Conservation (phyloP, 352 stramenopile genomes). For the Phytopythium cucurbitacearum region DNA sequence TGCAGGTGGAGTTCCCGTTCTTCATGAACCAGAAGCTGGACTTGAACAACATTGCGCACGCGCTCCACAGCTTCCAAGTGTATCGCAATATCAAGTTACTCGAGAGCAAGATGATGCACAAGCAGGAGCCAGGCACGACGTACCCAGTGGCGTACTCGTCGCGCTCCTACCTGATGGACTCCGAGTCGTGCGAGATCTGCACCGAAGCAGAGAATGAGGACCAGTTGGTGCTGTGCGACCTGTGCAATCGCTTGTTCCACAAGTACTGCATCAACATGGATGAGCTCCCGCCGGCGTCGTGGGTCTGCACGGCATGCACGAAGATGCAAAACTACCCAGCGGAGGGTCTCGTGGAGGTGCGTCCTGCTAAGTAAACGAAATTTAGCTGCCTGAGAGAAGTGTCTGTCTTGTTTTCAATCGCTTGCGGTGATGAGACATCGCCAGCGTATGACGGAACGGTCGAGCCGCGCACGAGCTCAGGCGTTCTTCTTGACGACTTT, state of each 20-base stretch:
- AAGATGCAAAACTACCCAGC: conserved; percentile 57
- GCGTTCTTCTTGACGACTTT: conserved; percentile 17
- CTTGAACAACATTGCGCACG: conserved; percentile 81
- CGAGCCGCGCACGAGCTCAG: conserved; percentile 3
- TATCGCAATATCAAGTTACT: conserved; percentile 85
- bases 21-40: conserved; percentile 79
- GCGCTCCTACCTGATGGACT: conserved; percentile 72
- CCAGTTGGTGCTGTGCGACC: conserved; percentile 71
- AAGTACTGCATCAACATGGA: conserved; percentile 79
- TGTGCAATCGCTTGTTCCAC: conserved; percentile 83
- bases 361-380: neutral
- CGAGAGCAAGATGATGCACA: conserved; percentile 63
- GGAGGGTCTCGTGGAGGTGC: conserved; percentile 36
- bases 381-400: too few relatives aligned
- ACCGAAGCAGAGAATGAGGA: conserved; percentile 52
- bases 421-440: too few relatives aligned
- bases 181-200: conserved; percentile 69
- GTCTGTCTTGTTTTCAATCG: neutral
- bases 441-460: conserved; percentile 1
- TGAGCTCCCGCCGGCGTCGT: conserved; percentile 69
- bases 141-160: conserved; percentile 56
- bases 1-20: conserved; percentile 75
- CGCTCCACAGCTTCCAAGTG: conserved; percentile 73
- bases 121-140: conserved; percentile 56
- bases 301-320: conserved; percentile 75